A percentile compares a stretch with the other conserved stretches of the same genome.
These are phyloP conservation scores for Colletotrichum sp. DNA, from an alignment of 2,329 filamentous ascomycete genomes.

Conservation along the genomic window DNA sequence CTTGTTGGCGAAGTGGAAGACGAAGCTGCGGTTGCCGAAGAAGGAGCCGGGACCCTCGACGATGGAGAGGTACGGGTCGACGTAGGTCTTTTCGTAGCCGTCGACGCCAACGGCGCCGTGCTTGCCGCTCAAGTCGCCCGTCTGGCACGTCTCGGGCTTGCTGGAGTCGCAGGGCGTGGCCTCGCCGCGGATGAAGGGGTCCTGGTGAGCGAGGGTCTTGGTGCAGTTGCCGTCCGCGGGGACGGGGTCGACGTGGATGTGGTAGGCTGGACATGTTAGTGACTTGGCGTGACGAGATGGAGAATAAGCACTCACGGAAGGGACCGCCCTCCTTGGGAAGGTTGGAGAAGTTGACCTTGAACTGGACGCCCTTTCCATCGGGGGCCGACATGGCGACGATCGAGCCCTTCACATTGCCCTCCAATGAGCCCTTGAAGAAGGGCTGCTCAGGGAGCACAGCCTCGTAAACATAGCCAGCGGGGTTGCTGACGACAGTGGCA, in stretches of 20 bases:
- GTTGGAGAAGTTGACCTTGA: slow-evolving; percentile 61
- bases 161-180: slow-evolving; percentile 62
- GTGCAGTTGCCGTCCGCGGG: slow-evolving; percentile 75
- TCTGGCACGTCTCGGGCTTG: slow-evolving; percentile 70
- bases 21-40: slow-evolving; percentile 69
- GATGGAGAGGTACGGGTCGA: slow-evolving; percentile 64
- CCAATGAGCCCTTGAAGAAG: slow-evolving; percentile 54
- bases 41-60: slow-evolving; percentile 56
- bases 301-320: slow-evolving; percentile 54
- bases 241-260: slow-evolving; percentile 72
- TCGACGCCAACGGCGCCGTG: slow-evolving; percentile 61
- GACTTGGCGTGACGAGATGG: neutral
- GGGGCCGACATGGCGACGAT: slow-evolving; percentile 51
- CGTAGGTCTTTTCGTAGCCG: slow-evolving; percentile 55
- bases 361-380: slow-evolving; percentile 60
- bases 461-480: slow-evolving; percentile 55
- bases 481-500: slow-evolving; percentile 61
- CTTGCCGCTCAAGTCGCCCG: slow-evolving; percentile 80
- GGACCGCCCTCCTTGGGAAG: slow-evolving; percentile 63
- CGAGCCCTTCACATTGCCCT: slow-evolving; percentile 60
- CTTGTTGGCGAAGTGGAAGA: slow-evolving; percentile 68
- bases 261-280: slow-evolving; percentile 61
- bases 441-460: slow-evolving; percentile 60
- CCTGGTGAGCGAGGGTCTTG: slow-evolving; percentile 69
- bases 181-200: slow-evolving; percentile 72